Evolutionary conservation across 768 basidiomycete genomes (phyloP).

Genomic region (Mycena sanguinolenta): DNA sequence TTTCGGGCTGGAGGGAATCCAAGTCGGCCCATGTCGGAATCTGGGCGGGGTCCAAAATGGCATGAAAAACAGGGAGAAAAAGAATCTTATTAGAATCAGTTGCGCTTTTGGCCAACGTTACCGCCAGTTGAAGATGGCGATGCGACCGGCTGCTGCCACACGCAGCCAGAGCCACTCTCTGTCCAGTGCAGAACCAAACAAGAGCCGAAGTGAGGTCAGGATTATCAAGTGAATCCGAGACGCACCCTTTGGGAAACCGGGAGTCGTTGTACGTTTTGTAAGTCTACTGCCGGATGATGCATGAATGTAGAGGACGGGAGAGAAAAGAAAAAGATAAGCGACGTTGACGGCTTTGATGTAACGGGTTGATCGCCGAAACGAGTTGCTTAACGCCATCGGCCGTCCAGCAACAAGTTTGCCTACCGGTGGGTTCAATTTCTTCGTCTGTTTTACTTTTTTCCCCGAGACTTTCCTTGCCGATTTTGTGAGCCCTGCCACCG

Average conservation of each 20-base stretch:
- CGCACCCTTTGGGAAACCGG: conserved; percentile 14
- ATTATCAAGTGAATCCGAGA: background rate
- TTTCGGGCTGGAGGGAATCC: conserved; percentile 3
- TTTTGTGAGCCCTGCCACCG: no score
- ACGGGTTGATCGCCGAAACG: no score
- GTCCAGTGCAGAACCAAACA: no score
- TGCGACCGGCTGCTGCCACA: conserved; percentile 4
- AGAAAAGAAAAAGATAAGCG: background rate
- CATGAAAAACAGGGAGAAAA: conserved; percentile 9
- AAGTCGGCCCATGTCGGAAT: conserved; percentile 14
- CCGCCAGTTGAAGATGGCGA: conserved; percentile 8
- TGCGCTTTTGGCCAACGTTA: background rate
- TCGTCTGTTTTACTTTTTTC: no score
- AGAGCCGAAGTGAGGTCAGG: conserved; percentile 18
- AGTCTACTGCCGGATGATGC: conserved; percentile 11
- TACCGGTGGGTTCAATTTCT: no score
- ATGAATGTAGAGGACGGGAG: background rate
- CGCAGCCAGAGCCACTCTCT: conserved; percentile 20
- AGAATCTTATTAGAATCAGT: conserved; percentile 14
- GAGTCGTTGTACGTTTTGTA: conserved; percentile 16
- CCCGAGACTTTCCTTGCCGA: no score
- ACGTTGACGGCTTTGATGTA: no score
- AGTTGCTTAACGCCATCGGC: no score
- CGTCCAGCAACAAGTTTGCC: no score
- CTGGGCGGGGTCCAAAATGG: conserved; percentile 3